Evolutionary conservation across 164 flowering plant genomes (phyloP), one percentile per base, ranked within the genome.

Genomic region (Tetracentron sinense): DNA sequence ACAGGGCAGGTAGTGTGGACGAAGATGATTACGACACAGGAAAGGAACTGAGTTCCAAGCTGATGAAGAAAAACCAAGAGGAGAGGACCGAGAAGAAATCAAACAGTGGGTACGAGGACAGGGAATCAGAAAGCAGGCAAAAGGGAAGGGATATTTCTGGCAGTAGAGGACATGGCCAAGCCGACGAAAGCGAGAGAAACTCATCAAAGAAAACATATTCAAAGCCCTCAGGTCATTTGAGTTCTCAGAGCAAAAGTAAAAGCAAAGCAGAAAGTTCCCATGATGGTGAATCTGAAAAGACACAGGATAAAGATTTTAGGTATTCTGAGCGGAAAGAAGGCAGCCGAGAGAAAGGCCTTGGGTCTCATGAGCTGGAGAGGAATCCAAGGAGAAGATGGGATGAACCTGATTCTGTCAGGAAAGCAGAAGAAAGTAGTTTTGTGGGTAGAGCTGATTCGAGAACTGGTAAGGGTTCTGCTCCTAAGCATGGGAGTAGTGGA

Each of bases 321-420:
- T 61, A 75, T 66, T 76, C 78, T 33, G 87, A 79, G 23, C 83
- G 75, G 75, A 86, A 75, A 58, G 92, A 85, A 38, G 77, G 76
- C 63, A 67, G 76, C 64, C 77, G 83, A 71, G 96, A 87, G 57
- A 83, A 79, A 76, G 78, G 69, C 58, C 79, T 75, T 63, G 87
- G 86, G 25, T 76, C 81, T 58, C 79, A 82, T 59, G 91, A 87
- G 54, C 74, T 61, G 28, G 79, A 66, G 22, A 81, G 79, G 56
- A n/a, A n/a, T n/a, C 73, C 78, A 8, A 74, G 81, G 71, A 84
- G 87, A 72, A 86, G 83, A 72, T 92, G 93, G 93, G 97, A 92
- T 70, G 96, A 89, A 47, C 19, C 82, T 35, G 88, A 80, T 54
- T 29, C 70, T 6, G 69, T 26, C 4, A 71, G 63, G 58, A 85